A percentile compares a stretch with the other conserved stretches of the same genome.
Conservation (phyloP, 192 early-diverging fungal genomes). For the Gonapodya sp. region DNA sequence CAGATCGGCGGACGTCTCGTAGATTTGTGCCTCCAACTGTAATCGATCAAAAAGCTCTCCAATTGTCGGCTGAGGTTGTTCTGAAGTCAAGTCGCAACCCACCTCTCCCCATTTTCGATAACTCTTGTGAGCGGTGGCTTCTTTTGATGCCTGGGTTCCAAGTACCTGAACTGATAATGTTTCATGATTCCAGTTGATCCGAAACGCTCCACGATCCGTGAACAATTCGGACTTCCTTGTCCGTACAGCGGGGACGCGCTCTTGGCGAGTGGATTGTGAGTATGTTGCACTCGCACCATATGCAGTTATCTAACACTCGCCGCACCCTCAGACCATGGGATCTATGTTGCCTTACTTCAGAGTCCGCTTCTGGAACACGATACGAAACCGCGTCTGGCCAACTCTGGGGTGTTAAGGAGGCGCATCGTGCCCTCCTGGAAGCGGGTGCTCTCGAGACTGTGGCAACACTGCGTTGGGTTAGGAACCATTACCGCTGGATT, state of each 20-base stretch:
- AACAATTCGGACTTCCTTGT: background rate
- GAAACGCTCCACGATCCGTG: background rate
- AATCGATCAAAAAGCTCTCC: background rate
- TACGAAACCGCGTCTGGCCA: too few species aligned
- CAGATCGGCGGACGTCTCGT: background rate
- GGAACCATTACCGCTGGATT: constrained; percentile 58
- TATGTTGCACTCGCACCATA: too few species aligned
- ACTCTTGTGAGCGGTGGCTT: background rate
- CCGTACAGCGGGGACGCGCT: background rate
- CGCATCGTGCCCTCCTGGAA: constrained; percentile 25
- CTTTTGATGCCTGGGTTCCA: background rate
- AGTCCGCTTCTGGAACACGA: too few species aligned
- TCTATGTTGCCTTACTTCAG: too few species aligned
- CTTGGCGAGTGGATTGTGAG: background rate
- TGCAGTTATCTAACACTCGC: too few species aligned
- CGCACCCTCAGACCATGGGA: too few species aligned
- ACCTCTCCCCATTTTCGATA: background rate
- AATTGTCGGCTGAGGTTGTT: background rate
- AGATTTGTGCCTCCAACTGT: background rate
- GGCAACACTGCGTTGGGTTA: constrained; percentile 35
- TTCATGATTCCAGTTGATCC: background rate
- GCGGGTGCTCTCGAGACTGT: constrained; percentile 28
- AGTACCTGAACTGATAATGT: background rate
- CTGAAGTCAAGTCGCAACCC: background rate
- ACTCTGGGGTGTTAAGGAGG: constrained; percentile 39